These are phyloP conservation scores for Colletotrichum sp. DNA, from an alignment of 2,329 filamentous ascomycete genomes.

Conservation along the genomic window DNA sequence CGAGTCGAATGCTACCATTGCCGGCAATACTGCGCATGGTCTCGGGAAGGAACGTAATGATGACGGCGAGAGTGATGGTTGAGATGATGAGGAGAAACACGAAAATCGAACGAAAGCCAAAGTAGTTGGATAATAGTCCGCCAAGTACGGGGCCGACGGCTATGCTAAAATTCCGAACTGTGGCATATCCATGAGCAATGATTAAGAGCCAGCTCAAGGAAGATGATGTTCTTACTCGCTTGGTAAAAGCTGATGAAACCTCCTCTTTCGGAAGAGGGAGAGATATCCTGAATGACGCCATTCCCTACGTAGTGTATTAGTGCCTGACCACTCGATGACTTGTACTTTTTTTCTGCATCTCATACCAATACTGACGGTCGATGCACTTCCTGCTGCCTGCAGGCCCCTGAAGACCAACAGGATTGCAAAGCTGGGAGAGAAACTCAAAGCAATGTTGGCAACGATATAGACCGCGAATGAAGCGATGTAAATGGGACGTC, in stretches of 20 bases:
- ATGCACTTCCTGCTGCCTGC: constrained; percentile 53
- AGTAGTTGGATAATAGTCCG: constrained; percentile 30
- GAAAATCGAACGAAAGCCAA: constrained; percentile 34
- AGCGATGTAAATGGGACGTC: constrained; percentile 48
- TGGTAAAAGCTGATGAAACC: constrained; percentile 35
- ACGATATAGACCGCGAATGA: constrained; percentile 52
- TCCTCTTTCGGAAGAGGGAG: constrained; percentile 31
- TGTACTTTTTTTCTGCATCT: not conserved
- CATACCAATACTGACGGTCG: constrained; percentile 51
- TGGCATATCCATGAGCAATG: not conserved
- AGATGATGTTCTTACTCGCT: constrained; percentile 26
- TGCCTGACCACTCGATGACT: not conserved
- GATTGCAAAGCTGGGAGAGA: constrained; percentile 45
- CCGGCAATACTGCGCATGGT: constrained; percentile 32
- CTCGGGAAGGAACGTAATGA: constrained; percentile 29
- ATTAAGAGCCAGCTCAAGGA: not conserved
- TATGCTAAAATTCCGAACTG: constrained; percentile 32
- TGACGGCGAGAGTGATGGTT: constrained; percentile 11
- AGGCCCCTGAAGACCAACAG: constrained; percentile 51
- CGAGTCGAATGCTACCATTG: constrained; percentile 26
- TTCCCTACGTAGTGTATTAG: constrained; percentile 24
- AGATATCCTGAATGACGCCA: constrained; percentile 36
- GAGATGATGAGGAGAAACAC: constrained; percentile 18
- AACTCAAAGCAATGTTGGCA: constrained; percentile 50
- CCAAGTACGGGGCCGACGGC: constrained; percentile 37